Evolutionary conservation across 768 basidiomycete species (phyloP).

Genomic region (Leccinum subtestaceum): DNA sequence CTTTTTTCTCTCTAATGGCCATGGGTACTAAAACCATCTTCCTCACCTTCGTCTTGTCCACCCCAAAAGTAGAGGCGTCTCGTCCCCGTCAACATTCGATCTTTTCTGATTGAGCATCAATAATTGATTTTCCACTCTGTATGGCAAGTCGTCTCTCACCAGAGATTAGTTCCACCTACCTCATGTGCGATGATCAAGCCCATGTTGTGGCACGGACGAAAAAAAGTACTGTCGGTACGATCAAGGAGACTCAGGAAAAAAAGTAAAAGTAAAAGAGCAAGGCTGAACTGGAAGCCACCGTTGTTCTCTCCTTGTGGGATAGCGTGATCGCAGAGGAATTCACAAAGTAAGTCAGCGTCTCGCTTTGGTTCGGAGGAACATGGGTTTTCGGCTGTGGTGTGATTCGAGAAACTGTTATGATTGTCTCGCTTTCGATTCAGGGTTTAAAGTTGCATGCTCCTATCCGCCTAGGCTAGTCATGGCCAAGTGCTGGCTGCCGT

Average conservation of each 20-base stretch:
- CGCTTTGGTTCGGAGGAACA: neutral
- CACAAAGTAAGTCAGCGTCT: rapidly evolving
- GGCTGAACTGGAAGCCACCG: no score
- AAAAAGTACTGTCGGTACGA: neutral
- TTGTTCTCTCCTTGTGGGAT: neutral
- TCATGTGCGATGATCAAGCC: no score
- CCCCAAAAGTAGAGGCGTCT: no score
- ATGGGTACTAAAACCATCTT: neutral
- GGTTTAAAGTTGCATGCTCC: neutral
- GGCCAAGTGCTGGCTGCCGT: no score
- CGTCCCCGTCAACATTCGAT: neutral
- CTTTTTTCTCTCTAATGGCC: neutral
- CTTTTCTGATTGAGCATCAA: neutral
- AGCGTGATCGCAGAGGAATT: neutral
- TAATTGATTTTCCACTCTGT: neutral
- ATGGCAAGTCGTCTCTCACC: neutral
- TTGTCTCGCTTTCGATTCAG: neutral
- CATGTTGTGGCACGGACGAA: no score
- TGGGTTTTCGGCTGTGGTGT: no score
- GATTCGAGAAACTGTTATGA: neutral
- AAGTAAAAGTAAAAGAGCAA: neutral
- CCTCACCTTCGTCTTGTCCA: neutral
- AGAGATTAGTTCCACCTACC: neutral
- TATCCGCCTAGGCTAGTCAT: neutral
- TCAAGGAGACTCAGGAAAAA: neutral